A percentile compares a stretch with the other conserved stretches of the same genome.
phyloP scores from a whole-genome alignment of 306 rosid genomes.

The barrel medic (Medicago truncatula) region DNA sequence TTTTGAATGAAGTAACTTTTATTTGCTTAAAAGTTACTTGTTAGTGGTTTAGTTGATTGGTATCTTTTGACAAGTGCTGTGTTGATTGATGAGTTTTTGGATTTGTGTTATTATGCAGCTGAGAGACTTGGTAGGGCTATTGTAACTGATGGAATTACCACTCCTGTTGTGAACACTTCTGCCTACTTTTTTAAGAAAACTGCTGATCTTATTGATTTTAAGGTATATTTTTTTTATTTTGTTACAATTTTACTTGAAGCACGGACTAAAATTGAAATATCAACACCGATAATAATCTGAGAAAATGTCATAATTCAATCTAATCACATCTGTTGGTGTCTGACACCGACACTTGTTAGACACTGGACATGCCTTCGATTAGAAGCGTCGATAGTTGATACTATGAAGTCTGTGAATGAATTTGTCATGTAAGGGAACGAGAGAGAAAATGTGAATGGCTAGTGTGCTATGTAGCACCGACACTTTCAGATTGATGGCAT shows the following conservation, averaged over 20 bases:
- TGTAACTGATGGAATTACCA: conserved; percentile 87
- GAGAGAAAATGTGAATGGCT: not conserved
- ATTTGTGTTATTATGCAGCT: conserved; percentile 55
- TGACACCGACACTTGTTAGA: too few relatives aligned
- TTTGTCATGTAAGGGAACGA: not conserved
- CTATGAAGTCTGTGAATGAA: not conserved
- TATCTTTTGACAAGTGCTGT: not conserved
- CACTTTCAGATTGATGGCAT: not conserved
- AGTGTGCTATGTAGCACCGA: not conserved
- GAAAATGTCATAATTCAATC: too few relatives aligned
- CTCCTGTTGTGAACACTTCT: conserved; percentile 95
- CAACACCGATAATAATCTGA: too few relatives aligned
- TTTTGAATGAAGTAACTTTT: too few relatives aligned
- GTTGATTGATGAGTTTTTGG: conserved; percentile 36
- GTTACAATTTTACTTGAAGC: not conserved
- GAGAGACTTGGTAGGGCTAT: conserved; percentile 95
- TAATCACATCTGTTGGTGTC: too few relatives aligned
- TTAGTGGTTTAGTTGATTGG: too few relatives aligned
- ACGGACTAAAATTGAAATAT: too few relatives aligned
- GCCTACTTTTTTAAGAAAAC: conserved; percentile 89
- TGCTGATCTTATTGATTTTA: conserved; percentile 83
- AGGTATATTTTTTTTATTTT: conserved; percentile 54
- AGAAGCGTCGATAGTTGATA: too few relatives aligned
- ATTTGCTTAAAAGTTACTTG: too few relatives aligned
- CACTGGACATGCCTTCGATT: too few relatives aligned